Evolutionary conservation across 2,329 filamentous ascomycete genomes (phyloP).

Genomic region (Trichoderma sp.): DNA sequence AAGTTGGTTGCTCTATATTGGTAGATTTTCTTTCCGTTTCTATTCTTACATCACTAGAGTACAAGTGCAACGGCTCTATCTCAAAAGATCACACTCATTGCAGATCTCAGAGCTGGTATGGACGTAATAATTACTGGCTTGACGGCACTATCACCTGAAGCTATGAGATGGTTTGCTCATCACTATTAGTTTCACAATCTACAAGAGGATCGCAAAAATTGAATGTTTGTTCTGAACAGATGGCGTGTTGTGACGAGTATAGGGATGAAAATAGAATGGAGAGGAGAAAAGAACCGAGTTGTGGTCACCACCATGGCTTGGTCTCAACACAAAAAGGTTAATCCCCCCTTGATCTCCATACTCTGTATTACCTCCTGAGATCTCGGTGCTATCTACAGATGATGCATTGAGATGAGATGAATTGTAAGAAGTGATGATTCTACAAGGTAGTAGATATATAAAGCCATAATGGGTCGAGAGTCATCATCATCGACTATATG

Average conservation of each 20-base stretch:
- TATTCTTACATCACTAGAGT: neutral
- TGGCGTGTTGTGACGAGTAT: neutral
- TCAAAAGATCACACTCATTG: neutral
- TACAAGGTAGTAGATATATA: neutral
- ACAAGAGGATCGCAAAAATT: neutral
- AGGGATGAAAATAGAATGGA: neutral
- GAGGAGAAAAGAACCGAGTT: neutral
- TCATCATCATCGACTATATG: neutral
- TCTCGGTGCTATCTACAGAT: neutral
- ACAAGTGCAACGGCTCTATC: neutral
- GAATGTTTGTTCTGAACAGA: neutral
- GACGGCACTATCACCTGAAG: neutral
- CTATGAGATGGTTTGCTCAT: neutral
- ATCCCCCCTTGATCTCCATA: neutral
- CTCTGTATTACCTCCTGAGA: neutral
- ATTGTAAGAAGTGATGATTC: neutral
- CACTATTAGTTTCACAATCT: too few relatives aligned
- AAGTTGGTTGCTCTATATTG: neutral
- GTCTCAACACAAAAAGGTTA: neutral
- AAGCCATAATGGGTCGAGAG: neutral
- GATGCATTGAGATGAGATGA: neutral
- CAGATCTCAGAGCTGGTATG: neutral
- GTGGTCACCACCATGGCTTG: neutral
- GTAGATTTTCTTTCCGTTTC: rapidly evolving
- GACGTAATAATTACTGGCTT: neutral